Conservation (phyloP, 768 basidiomycete genomes). For the Heimioporus sp. region DNA sequence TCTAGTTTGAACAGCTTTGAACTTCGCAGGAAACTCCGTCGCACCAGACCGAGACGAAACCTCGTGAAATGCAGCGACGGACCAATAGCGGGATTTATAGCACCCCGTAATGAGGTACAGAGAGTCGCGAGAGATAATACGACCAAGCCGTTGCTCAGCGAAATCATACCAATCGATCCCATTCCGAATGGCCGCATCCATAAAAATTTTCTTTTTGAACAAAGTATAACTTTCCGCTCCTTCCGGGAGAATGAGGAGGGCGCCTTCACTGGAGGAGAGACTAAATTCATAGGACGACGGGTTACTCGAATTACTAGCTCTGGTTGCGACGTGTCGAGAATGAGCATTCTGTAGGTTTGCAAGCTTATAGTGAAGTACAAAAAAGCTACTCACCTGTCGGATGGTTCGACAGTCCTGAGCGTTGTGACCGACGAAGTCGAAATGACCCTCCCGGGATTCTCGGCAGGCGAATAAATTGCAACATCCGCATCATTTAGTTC, state of each 20-base stretch:
- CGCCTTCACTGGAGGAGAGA: not conserved
- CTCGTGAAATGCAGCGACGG: slow-evolving; percentile 21
- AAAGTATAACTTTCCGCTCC: slow-evolving; percentile 18
- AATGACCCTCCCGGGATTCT: too few species aligned
- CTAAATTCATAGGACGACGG: too few species aligned
- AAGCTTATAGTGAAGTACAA: too few species aligned
- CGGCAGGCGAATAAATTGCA: too few species aligned
- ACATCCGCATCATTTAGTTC: too few species aligned
- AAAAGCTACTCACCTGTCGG: too few species aligned
- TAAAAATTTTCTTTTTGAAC: slow-evolving; percentile 2
- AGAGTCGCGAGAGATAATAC: slow-evolving; percentile 19
- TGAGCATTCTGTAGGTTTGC: too few species aligned
- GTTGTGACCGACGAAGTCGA: too few species aligned
- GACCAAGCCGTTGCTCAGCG: slow-evolving; percentile 14
- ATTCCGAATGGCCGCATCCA: slow-evolving; percentile 16
- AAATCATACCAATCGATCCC: slow-evolving; percentile 29
- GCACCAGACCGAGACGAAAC: not conserved
- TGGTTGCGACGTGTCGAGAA: too few species aligned
- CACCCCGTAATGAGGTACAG: slow-evolving; percentile 27
- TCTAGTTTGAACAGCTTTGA: slow-evolving; percentile 1
- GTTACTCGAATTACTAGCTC: too few species aligned
- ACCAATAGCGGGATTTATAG: slow-evolving; percentile 21
- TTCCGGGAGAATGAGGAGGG: slow-evolving; percentile 25
- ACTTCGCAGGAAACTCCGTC: slow-evolving; percentile 1
- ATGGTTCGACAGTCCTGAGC: too few species aligned